These are phyloP conservation scores for Podospora sp. DNA, from an alignment of 495 filamentous ascomycete genomes.

Conservation along the genomic window DNA sequence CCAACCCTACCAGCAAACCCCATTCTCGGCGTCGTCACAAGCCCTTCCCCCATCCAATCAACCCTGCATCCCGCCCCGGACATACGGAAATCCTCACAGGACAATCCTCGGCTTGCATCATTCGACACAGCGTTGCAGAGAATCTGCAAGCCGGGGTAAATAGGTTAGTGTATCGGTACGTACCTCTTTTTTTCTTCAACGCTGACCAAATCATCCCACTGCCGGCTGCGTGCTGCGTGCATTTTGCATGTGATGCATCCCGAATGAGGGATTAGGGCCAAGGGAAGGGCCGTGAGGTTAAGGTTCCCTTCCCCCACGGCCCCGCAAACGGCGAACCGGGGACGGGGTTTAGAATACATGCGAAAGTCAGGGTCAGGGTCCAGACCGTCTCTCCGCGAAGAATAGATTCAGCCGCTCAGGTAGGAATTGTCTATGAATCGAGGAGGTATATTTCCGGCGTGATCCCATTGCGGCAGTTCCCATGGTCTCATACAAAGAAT, in stretches of 20 bases:
- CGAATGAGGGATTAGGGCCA: conserved; percentile 26
- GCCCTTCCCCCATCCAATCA: neutral
- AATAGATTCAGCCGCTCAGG: neutral
- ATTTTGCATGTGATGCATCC: conserved; percentile 25
- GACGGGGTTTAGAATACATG: neutral
- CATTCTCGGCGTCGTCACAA: neutral
- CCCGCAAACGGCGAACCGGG: neutral
- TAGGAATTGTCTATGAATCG: neutral
- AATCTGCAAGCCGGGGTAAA: neutral
- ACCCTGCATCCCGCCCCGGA: neutral
- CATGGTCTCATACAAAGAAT: neutral
- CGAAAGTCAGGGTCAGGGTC: neutral
- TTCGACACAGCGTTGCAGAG: neutral
- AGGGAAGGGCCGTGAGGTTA: conserved; percentile 18
- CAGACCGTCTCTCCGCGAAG: neutral
- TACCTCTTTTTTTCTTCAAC: neutral
- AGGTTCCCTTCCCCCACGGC: neutral
- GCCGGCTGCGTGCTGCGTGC: too few relatives aligned
- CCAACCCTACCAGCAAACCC: neutral
- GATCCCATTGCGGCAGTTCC: neutral
- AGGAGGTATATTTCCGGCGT: neutral
- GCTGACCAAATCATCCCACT: neutral
- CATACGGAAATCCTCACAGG: neutral
- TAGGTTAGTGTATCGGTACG: neutral
- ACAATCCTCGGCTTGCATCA: neutral